Evolutionary conservation across 2,329 filamentous ascomycete species (phyloP).

Genomic region (Neurospora crassa): DNA sequence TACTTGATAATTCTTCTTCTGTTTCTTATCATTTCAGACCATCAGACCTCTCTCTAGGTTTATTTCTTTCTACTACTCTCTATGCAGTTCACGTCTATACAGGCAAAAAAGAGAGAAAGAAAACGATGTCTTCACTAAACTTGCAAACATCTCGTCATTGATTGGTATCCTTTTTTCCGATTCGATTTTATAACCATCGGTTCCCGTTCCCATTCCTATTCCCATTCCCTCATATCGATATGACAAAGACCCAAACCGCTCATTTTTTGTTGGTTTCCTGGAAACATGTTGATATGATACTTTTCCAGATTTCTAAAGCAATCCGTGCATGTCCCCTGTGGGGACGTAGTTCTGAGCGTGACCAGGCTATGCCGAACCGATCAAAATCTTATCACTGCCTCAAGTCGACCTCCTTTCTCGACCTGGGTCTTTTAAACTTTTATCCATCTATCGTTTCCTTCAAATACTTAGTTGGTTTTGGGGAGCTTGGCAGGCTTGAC

Average conservation of each 20-base stretch:
- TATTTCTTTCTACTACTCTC: not conserved
- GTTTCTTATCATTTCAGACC: not conserved
- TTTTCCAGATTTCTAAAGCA: not conserved
- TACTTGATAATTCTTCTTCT: not conserved
- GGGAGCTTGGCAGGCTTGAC: slow-evolving; percentile 30
- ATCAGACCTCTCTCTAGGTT: not conserved
- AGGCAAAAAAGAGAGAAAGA: not conserved
- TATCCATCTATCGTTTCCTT: not conserved
- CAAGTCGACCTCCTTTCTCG: not conserved
- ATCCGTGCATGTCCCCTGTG: not conserved
- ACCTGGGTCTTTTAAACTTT: not conserved
- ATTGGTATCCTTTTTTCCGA: not conserved
- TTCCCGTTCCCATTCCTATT: not conserved
- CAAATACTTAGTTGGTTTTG: slow-evolving; percentile 2
- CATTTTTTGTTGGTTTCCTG: not conserved
- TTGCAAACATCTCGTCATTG: not conserved
- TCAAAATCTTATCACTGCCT: not conserved
- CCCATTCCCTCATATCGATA: not conserved
- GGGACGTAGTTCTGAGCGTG: not conserved
- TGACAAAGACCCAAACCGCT: not conserved
- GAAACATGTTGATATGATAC: not conserved
- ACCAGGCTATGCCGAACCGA: not conserved
- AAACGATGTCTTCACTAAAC: not conserved
- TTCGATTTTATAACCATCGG: not conserved
- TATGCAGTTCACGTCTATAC: not conserved